These are phyloP conservation scores for Citrus mangshanensis DNA, from an alignment of 345 rosid species.

Conservation along the genomic window DNA sequence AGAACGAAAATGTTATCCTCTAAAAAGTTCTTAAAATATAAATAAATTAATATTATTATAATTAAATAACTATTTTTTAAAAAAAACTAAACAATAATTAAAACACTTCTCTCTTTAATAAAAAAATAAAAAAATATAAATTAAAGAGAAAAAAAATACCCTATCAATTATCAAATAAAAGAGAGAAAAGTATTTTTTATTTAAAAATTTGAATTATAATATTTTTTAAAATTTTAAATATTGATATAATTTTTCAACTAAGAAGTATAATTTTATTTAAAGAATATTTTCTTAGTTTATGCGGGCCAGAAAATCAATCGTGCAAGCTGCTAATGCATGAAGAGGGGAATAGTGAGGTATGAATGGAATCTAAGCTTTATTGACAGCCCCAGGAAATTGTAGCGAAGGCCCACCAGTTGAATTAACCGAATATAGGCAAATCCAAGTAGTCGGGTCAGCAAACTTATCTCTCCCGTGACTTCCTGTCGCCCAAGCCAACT, in stretches of 20 bases:
- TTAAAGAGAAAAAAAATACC: fast-evolving
- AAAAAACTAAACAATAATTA: too few species aligned
- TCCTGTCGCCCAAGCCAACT: neutral
- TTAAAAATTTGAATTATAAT: too few species aligned
- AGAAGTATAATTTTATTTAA: fast-evolving
- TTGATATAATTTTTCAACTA: too few species aligned
- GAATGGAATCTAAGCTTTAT: slow-evolving; percentile 39
- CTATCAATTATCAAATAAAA: too few species aligned
- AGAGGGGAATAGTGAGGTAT: slow-evolving; percentile 17
- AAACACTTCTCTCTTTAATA: fast-evolving
- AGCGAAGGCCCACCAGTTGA: slow-evolving; percentile 18
- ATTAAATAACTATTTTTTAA: too few species aligned
- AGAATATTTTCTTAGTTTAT: too few species aligned
- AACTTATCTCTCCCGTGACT: slow-evolving; percentile 17
- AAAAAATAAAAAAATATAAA: too few species aligned
- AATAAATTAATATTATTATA: too few species aligned
- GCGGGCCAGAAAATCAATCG: neutral
- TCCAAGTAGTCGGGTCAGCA: slow-evolving; percentile 25
- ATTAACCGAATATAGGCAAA: slow-evolving; percentile 12
- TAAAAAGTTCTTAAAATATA: too few species aligned
- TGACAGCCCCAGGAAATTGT: neutral
- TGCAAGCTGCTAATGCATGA: neutral
- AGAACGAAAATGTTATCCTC: fast-evolving
- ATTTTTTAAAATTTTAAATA: too few species aligned
- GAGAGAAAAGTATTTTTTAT: too few species aligned